Conservation (phyloP, 192 early-diverging fungal genomes). For the Coemansia sp. region DNA sequence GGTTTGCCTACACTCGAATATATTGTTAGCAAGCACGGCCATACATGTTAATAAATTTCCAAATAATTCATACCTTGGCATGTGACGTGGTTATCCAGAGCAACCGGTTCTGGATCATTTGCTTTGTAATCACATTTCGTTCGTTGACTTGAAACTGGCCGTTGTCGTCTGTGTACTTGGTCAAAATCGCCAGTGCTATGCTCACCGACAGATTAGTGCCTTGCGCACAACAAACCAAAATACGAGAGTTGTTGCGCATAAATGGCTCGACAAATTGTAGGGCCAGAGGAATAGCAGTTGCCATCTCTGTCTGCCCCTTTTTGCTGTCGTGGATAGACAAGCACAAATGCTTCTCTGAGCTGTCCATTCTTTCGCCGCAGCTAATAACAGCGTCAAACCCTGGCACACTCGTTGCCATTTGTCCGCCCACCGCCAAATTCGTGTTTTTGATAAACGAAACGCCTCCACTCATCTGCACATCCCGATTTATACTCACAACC, state of each 20-base stretch:
- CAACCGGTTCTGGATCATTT: constrained; percentile 63
- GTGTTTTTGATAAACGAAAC: constrained; percentile 59
- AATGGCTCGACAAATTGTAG: constrained; percentile 55
- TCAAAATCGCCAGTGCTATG: constrained; percentile 67
- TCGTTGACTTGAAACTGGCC: constrained; percentile 27
- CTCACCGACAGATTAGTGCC: constrained; percentile 81
- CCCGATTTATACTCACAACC: neutral
- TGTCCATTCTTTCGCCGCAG: constrained; percentile 56
- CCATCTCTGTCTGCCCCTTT: constrained; percentile 71
- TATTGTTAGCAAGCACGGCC: neutral
- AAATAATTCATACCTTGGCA: constrained; percentile 46
- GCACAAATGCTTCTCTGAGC: constrained; percentile 60
- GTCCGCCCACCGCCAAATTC: constrained; percentile 61
- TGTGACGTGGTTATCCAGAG: constrained; percentile 67
- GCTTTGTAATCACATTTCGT: constrained; percentile 52
- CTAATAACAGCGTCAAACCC: constrained; percentile 81
- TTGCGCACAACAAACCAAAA: constrained; percentile 80
- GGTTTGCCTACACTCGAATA: constrained; percentile 58
- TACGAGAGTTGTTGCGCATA: constrained; percentile 27
- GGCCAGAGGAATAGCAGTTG: constrained; percentile 57
- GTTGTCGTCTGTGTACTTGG: constrained; percentile 57
- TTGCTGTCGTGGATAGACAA: constrained; percentile 87
- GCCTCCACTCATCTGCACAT: constrained; percentile 9
- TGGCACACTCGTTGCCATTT: constrained; percentile 59
- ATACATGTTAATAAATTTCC: neutral